A percentile compares a stretch with the other conserved stretches of the same genome.
Conservation (phyloP, 2,329 filamentous ascomycete species). For the Eurotiales sp. region DNA sequence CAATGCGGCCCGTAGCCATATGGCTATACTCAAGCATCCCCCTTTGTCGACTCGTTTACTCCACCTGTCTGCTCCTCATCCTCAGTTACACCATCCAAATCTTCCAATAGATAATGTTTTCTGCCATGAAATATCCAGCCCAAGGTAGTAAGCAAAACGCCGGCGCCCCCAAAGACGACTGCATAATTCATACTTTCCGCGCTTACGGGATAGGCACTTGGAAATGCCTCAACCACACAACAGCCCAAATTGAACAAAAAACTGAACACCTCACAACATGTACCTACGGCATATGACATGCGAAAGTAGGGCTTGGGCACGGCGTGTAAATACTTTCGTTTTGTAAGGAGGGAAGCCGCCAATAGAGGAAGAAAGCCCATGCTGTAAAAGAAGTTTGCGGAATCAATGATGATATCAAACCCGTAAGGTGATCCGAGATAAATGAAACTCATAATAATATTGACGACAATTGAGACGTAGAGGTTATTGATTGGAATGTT, state of each 20-base stretch:
- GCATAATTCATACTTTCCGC: not conserved
- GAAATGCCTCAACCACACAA: not conserved
- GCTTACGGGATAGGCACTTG: not conserved
- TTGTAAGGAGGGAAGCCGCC: not conserved
- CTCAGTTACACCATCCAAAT: not conserved
- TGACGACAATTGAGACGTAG: not conserved
- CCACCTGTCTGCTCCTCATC: not conserved
- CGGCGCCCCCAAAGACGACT: not conserved
- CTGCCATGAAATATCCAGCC: not conserved
- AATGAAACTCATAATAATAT: not conserved
- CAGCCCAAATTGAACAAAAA: not conserved
- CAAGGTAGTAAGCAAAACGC: not conserved
- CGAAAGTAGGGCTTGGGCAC: not conserved
- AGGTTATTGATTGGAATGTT: constrained; percentile 1
- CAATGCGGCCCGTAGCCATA: not conserved
- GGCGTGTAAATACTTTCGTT: not conserved
- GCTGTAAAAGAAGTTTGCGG: not conserved
- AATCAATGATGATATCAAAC: not conserved
- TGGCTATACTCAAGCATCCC: not conserved
- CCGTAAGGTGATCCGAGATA: not conserved
- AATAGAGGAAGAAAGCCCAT: not conserved
- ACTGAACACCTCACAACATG: not conserved
- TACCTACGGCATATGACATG: not conserved
- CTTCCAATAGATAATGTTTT: not conserved
- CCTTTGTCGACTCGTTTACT: not conserved